Percentiles rank a stretch among this genome's conserved stretches.
Conservation (phyloP, 352 stramenopile species). For the Phytophthora megakarya region DNA sequence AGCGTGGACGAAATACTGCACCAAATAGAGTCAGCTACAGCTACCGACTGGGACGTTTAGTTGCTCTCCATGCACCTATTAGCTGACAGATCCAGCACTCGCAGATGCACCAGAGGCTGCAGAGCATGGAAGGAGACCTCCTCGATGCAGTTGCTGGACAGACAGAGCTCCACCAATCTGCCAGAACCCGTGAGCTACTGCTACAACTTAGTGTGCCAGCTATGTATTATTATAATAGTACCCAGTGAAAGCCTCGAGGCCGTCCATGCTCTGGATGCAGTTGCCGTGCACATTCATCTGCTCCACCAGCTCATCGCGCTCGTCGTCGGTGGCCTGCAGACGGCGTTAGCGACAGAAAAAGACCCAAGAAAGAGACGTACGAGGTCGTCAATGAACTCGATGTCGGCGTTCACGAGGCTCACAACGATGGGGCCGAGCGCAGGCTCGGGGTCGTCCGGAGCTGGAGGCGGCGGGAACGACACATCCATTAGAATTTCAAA, state of each 20-base stretch:
- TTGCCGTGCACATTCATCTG: constrained; percentile 86
- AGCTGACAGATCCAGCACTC: constrained; percentile 74
- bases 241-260: constrained; percentile 62
- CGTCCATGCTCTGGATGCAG: constrained; percentile 62
- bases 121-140: constrained; percentile 69
- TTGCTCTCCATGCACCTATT: constrained; percentile 52
- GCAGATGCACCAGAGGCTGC: constrained; percentile 63
- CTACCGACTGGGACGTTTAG: not conserved
- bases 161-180: constrained; percentile 70
- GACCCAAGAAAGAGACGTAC: constrained; percentile 14
- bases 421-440: constrained; percentile 18
- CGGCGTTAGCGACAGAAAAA: no score
- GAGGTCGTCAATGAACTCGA: constrained; percentile 48
- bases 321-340: constrained; percentile 36
- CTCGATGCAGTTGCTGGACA: constrained; percentile 85
- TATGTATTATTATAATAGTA: constrained; percentile 12
- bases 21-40: not conserved
- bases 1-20: constrained; percentile 57
- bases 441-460: constrained; percentile 11
- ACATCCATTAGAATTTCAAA: constrained; percentile 19
- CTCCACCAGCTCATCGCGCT: constrained; percentile 54
- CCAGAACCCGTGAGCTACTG: constrained; percentile 2
- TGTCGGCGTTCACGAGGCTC: constrained; percentile 47
- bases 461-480: constrained; percentile 6
- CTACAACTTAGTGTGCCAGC: not conserved